Base-by-base conservation (phyloP, 2,329 filamentous ascomycete genomes). In the Dactylella cylindrospora region DNA sequence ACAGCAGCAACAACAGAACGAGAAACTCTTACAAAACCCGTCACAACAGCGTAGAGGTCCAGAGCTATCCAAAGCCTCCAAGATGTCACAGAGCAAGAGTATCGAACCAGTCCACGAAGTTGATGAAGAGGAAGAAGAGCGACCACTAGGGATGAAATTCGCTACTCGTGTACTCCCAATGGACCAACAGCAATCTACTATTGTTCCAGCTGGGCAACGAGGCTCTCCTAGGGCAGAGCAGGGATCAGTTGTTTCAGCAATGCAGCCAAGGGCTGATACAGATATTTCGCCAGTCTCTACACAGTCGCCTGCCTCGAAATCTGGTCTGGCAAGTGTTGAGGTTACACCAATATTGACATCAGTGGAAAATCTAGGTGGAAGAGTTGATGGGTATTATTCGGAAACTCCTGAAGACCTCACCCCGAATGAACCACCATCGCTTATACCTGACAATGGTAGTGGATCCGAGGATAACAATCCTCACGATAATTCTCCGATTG, bases 401-500 rank as follows among this genome's bases (percentile, higher is more conserved):
- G 64, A 55, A 45, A 55, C 57, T 64, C 64, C 64, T 50, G 64
- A 66, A 49, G 55, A 54, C 51, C 44, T 62, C 55, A 65, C 61
- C 52, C 62, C 62, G 38, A 47, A 61, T 54, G 57, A 64, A 51
- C 64, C 60, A 50, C 64, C 64, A 43, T 49, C 64, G 45, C 52
- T 66, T 49, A 53, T 64, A 47, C 49, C 57, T 54, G 64, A 66
- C 46, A 66, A 57, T 52, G 52, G 57, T 53, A 66, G 64, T 59
- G 64, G 51, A 51, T 59, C 53, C 50, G 62, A 62, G 57, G 57
- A 62, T 43, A 62, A 62, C 43, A 54, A 54, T 62, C 57, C 57
- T 62, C 57, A 64, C 55, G 44, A 66, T 33, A 46, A 39, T 45
- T 60, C 28, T 74, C 75, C 28, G 72, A 73, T 15, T 64, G 69